These are phyloP conservation scores for Leptodontidium sp. DNA, from an alignment of 2,329 filamentous ascomycete genomes.

Conservation along the genomic window DNA sequence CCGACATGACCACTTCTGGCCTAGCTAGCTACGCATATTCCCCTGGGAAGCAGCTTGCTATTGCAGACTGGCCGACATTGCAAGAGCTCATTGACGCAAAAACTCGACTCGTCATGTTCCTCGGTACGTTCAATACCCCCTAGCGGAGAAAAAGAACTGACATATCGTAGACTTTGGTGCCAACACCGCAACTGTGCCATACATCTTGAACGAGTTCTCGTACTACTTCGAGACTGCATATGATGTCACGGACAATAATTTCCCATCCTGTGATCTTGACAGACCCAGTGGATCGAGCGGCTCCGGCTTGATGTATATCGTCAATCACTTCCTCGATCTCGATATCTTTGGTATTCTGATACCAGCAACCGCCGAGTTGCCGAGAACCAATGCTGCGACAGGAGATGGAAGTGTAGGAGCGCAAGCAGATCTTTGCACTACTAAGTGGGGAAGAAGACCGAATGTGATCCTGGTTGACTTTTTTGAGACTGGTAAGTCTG, in stretches of 20 bases:
- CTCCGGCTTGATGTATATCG: constrained; percentile 61
- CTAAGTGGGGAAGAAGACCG: constrained; percentile 56
- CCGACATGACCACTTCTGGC: constrained; percentile 38
- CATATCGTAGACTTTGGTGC: constrained; percentile 30
- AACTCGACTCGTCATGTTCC: constrained; percentile 74
- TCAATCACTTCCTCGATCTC: constrained; percentile 71
- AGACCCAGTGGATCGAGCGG: constrained; percentile 60
- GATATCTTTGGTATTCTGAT: constrained; percentile 56
- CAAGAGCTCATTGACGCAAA: constrained; percentile 67
- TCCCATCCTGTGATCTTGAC: constrained; percentile 71
- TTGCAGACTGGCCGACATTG: constrained; percentile 70
- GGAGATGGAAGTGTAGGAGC: constrained; percentile 60
- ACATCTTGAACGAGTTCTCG: constrained; percentile 69
- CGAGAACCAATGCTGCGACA: constrained; percentile 56
- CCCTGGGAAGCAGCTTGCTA: constrained; percentile 36
- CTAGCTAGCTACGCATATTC: constrained; percentile 42
- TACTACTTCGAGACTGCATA: constrained; percentile 79
- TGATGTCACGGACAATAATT: constrained; percentile 61
- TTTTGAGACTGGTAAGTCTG: constrained; percentile 54
- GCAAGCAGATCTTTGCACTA: constrained; percentile 56
- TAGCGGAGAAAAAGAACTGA: not conserved
- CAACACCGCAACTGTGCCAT: constrained; percentile 54
- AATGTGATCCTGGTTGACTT: constrained; percentile 66
- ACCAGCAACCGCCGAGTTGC: constrained; percentile 57
- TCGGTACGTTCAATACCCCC: constrained; percentile 56